phyloP scores from a whole-genome alignment of 106 monocot genomes.

The Vanilla planifolia region DNA sequence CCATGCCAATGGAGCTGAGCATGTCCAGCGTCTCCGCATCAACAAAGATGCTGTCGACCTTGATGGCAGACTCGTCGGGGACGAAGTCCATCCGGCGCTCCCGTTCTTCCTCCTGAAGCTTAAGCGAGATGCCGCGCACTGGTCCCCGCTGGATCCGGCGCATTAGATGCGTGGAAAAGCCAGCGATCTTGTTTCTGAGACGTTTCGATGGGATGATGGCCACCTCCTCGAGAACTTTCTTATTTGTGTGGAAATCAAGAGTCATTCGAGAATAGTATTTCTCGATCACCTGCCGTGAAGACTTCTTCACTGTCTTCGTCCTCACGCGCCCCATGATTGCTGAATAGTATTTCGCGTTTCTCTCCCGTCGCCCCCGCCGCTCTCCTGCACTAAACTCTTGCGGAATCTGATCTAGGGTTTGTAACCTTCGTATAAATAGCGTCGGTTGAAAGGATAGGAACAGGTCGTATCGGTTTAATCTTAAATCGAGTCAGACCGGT shows the following conservation, averaged over 20 bases:
- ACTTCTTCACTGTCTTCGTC: constrained; percentile 28
- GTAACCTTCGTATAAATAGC: no score
- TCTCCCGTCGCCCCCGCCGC: no score
- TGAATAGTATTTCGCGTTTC: no score
- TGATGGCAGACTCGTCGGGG: constrained; percentile 16
- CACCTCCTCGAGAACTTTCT: constrained; percentile 23
- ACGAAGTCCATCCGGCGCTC: constrained; percentile 27
- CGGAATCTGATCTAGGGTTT: no score
- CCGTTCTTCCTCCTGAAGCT: constrained; percentile 31
- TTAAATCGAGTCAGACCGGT: no score
- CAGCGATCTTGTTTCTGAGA: constrained; percentile 27
- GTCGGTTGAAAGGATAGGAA: no score
- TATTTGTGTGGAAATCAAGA: constrained; percentile 34
- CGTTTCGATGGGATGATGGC: constrained; percentile 32
- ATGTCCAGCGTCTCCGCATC: constrained; percentile 23
- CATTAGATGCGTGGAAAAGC: constrained; percentile 27
- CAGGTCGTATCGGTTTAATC: no score
- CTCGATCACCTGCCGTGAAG: constrained; percentile 20
- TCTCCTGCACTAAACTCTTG: no score
- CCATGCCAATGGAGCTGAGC: constrained; percentile 20
- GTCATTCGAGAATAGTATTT: constrained; percentile 29
- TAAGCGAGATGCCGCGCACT: constrained; percentile 19
- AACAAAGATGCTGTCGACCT: constrained; percentile 19
- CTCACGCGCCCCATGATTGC: constrained; percentile 28
- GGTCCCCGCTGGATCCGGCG: constrained; percentile 25